phyloP scores from a whole-genome alignment of 2,329 filamentous ascomycete genomes.

The Penicillium crustosum region DNA sequence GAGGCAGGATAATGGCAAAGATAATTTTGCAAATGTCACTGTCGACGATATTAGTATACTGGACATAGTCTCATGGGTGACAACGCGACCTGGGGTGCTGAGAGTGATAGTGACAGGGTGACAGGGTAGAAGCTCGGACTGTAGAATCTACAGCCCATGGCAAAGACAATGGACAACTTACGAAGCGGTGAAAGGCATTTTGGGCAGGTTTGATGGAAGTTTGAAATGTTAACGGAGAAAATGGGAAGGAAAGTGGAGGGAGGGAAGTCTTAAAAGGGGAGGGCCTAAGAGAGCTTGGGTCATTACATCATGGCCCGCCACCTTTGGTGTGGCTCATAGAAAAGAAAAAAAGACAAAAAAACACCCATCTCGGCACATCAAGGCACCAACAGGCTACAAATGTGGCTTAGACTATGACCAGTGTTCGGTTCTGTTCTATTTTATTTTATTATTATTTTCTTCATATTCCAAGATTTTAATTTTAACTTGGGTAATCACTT shows the following conservation, averaged over 20 bases:
- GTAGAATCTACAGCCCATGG: neutral
- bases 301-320: constrained; percentile 36
- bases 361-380: too few species aligned
- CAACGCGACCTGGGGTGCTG: neutral
- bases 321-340: constrained; percentile 17
- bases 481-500: neutral
- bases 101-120: neutral
- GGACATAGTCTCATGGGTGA: neutral
- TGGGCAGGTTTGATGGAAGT: constrained; percentile 28
- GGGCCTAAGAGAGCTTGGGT: constrained; percentile 49
- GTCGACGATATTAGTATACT: constrained; percentile 11
- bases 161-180: constrained; percentile 34
- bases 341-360: neutral
- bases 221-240: constrained; percentile 3
- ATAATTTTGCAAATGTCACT: constrained; percentile 80
- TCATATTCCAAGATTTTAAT: neutral
- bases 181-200: constrained; percentile 54
- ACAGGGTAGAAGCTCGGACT: neutral
- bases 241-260: constrained; percentile 7
- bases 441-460: neutral
- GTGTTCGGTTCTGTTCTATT: neutral
- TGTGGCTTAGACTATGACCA: constrained; percentile 3
- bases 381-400: neutral
- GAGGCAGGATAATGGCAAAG: constrained; percentile 85
- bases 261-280: constrained; percentile 46